A percentile compares a stretch with the other conserved stretches of the same genome.
Conservation (phyloP, 1,284 basidiomycete species). For the Marasmius tenuissimus region DNA sequence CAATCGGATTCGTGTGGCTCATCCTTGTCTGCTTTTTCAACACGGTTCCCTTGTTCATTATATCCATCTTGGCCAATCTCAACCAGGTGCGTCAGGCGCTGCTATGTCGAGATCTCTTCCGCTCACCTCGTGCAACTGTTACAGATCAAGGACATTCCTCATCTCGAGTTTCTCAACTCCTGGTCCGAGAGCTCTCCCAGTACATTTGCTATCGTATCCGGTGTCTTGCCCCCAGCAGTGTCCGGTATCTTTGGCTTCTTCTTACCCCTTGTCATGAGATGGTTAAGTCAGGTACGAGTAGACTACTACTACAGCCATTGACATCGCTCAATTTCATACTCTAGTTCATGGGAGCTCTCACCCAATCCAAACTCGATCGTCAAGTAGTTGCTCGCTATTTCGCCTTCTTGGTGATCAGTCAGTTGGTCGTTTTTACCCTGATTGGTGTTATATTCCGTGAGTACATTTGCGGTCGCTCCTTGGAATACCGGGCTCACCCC, state of each 20-base stretch:
- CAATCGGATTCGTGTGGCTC: constrained; percentile 77
- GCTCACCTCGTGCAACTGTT: neutral
- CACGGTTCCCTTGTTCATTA: constrained; percentile 82
- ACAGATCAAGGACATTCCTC: constrained; percentile 61
- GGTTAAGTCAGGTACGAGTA: constrained; percentile 49
- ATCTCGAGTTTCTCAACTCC: constrained; percentile 59
- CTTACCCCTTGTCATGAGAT: constrained; percentile 86
- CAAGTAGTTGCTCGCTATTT: constrained; percentile 90
- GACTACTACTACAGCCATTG: neutral
- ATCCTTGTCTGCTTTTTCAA: constrained; percentile 85
- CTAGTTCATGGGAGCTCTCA: constrained; percentile 78
- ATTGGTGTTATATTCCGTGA: constrained; percentile 85
- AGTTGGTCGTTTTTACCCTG: constrained; percentile 89
- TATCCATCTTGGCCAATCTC: constrained; percentile 82
- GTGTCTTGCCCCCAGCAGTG: constrained; percentile 85
- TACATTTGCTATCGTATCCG: constrained; percentile 78
- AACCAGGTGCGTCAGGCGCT: constrained; percentile 53
- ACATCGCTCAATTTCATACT: neutral
- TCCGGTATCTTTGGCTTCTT: constrained; percentile 89
- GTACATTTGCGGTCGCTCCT: constrained; percentile 21
- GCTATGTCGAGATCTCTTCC: neutral
- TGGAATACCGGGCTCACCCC: neutral
- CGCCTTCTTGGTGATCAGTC: constrained; percentile 87
- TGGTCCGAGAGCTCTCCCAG: constrained; percentile 65
- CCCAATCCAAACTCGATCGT: constrained; percentile 83